Evolutionary conservation across 306 rosid species (phyloP), one percentile per base, ranked within the genome.

Genomic region (Prunus mume): DNA sequence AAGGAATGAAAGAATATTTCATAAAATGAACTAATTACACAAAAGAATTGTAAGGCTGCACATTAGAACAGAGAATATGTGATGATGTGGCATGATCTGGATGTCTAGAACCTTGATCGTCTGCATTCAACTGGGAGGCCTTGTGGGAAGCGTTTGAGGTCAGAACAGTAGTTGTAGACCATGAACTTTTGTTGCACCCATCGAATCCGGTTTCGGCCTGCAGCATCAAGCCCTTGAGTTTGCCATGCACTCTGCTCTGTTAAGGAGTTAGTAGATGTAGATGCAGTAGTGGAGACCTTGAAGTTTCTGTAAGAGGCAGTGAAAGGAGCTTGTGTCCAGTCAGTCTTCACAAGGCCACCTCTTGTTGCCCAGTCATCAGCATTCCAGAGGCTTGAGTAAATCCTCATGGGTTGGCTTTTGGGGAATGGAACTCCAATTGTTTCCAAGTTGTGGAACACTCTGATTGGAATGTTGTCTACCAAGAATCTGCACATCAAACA

Each of bases 361-460:
- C 76, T 80, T 9, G 91, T 85, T 6, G 88, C 91, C 91, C 91
- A 87, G 56, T 82, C 85, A 27, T 87, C 88, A 2, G 81, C 88
- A 60, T 82, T 78, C 91, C 91, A 87, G 20, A 87, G 54, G 30
- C 85, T 87, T 1, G 91, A 76, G 84, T 87, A 82, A 9, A 87
- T 46, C 76, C 78, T 80, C 88, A 87, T 87, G 24, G 91, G 76
- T 65, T 87, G 85, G 69, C 51, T 78, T 9, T 70, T 82, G 0
- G 83, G 88, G 55, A 67, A 87, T 27, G 87, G 76, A 15, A 87
- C 76, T 2, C 91, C 88, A 2, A 69, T 17, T 43, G 82, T 58
- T 80, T 84, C 85, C 80, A 77, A 38, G 66, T 87, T 84, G 60
- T 68, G 73, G 80, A 84, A 87, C 58, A 82, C 83, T 46, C 91